These are phyloP conservation scores for Tricladium varicosporioides DNA, from an alignment of 2,329 filamentous ascomycete genomes.

Conservation along the genomic window DNA sequence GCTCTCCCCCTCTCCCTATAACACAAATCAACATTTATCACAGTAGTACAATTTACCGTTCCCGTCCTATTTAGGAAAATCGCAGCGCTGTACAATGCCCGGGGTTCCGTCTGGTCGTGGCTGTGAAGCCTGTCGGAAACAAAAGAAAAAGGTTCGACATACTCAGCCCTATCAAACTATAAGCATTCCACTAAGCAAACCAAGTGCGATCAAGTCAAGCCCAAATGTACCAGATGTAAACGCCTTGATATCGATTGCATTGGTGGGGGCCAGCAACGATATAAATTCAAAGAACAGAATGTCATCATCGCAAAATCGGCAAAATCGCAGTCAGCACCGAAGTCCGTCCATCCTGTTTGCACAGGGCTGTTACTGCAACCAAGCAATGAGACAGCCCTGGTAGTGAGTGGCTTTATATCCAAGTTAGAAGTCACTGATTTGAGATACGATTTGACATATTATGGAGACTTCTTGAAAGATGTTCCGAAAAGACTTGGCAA, in stretches of 20 bases:
- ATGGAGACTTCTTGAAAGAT: slow-evolving; percentile 45
- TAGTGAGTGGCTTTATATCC: slow-evolving; percentile 31
- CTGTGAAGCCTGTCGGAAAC: slow-evolving; percentile 49
- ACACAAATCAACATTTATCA: too few species aligned
- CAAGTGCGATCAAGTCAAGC: too few species aligned
- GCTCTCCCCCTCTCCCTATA: too few species aligned
- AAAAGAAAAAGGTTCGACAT: slow-evolving; percentile 50
- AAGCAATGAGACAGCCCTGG: slow-evolving; percentile 28
- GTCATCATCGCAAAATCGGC: background rate
- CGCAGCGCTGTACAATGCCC: slow-evolving; percentile 39
- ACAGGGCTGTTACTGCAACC: slow-evolving; percentile 21
- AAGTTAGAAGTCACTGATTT: slow-evolving; percentile 41
- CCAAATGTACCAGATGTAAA: slow-evolving; percentile 39
- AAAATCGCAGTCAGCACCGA: background rate
- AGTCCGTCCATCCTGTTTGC: background rate
- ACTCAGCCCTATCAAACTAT: slow-evolving; percentile 37
- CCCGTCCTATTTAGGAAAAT: background rate
- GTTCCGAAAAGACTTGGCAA: slow-evolving; percentile 44
- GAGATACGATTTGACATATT: slow-evolving; percentile 46
- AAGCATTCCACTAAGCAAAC: too few species aligned
- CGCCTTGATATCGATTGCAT: slow-evolving; percentile 44
- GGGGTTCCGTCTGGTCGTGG: slow-evolving; percentile 50
- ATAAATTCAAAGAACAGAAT: slow-evolving; percentile 44
- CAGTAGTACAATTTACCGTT: too few species aligned
- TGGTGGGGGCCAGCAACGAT: slow-evolving; percentile 46